Evolutionary conservation across 208 protist genomes (phyloP).

Genomic region (Histomonas meleagridis): DNA sequence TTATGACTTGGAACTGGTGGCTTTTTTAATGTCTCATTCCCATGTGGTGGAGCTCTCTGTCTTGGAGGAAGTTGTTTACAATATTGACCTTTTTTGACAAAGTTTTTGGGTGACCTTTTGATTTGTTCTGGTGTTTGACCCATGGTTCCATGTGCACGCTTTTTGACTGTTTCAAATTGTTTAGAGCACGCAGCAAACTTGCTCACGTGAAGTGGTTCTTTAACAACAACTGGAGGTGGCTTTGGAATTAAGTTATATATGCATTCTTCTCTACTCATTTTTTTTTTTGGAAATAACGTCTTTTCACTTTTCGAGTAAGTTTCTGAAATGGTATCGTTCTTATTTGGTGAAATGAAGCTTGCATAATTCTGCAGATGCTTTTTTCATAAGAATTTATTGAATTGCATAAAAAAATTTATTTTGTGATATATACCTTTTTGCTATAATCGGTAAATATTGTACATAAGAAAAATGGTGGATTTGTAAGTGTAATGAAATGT

Average conservation of each 20-base stretch:
- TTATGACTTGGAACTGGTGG: not conserved
- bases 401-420: no score
- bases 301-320: no score
- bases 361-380: no score
- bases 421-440: no score
- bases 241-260: conserved; percentile 26
- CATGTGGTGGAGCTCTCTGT: not conserved
- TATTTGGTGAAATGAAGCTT: no score
- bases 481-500: no score
- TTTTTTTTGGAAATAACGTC: no score
- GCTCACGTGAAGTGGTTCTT: not conserved
- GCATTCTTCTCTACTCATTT: no score
- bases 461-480: no score
- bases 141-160: not conserved
- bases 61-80: not conserved
- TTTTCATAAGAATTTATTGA: no score
- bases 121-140: not conserved
- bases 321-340: no score
- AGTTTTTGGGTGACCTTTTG: not conserved
- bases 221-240: conserved; percentile 15
- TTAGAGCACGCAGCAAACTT: not conserved
- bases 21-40: not conserved
- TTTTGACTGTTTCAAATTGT: not conserved
- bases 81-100: not conserved
- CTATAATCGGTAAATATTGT: no score